Evolutionary conservation across 2,329 filamentous ascomycete genomes (phyloP).

Genomic region (Blastomyces percursus): DNA sequence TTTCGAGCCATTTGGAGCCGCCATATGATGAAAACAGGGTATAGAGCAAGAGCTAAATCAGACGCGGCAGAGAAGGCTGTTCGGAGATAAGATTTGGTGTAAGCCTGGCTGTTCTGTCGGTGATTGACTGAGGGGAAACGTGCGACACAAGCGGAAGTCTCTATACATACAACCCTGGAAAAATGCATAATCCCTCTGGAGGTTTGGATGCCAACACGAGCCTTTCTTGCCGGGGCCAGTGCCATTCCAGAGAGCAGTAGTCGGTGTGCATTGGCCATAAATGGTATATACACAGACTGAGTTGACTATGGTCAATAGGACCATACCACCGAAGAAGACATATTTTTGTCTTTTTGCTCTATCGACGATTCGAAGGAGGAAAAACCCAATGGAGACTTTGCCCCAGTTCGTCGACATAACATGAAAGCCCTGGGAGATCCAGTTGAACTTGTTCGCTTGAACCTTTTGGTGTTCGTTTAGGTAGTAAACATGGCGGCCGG

Average conservation of each 20-base stretch:
- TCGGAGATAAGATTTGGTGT: neutral
- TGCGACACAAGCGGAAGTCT: neutral
- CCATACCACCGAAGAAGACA: slow-evolving; percentile 7
- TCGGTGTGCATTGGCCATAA: slow-evolving; percentile 10
- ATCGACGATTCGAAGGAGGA: slow-evolving; percentile 10
- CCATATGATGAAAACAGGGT: slow-evolving; percentile 13
- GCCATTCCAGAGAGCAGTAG: slow-evolving; percentile 7
- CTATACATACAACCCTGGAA: slow-evolving; percentile 9
- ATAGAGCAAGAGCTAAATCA: slow-evolving; percentile 12
- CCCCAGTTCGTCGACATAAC: slow-evolving; percentile 13
- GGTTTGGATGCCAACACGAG: slow-evolving; percentile 7
- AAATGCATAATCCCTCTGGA: slow-evolving; percentile 9
- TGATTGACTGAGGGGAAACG: neutral
- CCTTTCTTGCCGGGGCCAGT: neutral
- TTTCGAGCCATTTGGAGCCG: slow-evolving; percentile 7
- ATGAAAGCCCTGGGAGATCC: slow-evolving; percentile 10
- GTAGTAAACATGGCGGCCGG: slow-evolving; percentile 9
- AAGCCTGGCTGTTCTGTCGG: neutral
- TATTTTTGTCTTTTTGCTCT: slow-evolving; percentile 6
- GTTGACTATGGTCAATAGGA: slow-evolving; percentile 10
- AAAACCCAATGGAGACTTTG: slow-evolving; percentile 11
- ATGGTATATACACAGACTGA: slow-evolving; percentile 7
- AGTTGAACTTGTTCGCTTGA: slow-evolving; percentile 12
- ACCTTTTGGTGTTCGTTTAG: slow-evolving; percentile 5
- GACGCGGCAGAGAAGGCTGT: slow-evolving; percentile 11